Conservation (phyloP, 805 yeast genomes). For the Grigorovia yakushimaensis region DNA sequence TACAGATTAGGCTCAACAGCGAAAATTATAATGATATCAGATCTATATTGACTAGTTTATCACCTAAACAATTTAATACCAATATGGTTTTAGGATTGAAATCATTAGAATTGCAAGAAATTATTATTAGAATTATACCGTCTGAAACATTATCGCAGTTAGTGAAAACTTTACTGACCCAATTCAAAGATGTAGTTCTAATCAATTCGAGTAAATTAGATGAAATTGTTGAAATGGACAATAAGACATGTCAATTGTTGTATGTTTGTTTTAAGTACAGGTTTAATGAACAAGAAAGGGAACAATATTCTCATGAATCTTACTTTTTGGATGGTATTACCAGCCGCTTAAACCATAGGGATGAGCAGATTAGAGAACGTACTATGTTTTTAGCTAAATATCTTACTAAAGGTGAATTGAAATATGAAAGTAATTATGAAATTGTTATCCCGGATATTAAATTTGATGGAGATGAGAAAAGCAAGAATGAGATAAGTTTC, state of each 20-base stretch:
- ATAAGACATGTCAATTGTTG: conserved; percentile 16
- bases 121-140: conserved; percentile 11
- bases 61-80: conserved; percentile 5
- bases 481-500: conserved; percentile 4
- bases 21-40: conserved; percentile 5
- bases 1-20: conserved; percentile 8
- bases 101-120: conserved; percentile 11
- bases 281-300: conserved; percentile 6
- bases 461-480: conserved; percentile 1
- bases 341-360: conserved; percentile 17
- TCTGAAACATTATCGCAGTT: not conserved
- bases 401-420: conserved; percentile 16
- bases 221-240: conserved; percentile 8
- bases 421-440: conserved; percentile 22
- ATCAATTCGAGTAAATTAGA: not conserved
- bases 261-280: conserved; percentile 8
- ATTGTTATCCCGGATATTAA: conserved; percentile 15
- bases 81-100: conserved; percentile 8
- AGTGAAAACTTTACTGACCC: not conserved
- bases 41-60: conserved; percentile 8
- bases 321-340: conserved; percentile 24
- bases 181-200: not conserved
- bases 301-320: conserved; percentile 9
- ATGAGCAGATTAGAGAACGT: conserved; percentile 20
- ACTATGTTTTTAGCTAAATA: conserved; percentile 29